These are phyloP conservation scores for Stevia rebaudiana DNA, from an alignment of 140 eudicot genomes.

Conservation along the genomic window DNA sequence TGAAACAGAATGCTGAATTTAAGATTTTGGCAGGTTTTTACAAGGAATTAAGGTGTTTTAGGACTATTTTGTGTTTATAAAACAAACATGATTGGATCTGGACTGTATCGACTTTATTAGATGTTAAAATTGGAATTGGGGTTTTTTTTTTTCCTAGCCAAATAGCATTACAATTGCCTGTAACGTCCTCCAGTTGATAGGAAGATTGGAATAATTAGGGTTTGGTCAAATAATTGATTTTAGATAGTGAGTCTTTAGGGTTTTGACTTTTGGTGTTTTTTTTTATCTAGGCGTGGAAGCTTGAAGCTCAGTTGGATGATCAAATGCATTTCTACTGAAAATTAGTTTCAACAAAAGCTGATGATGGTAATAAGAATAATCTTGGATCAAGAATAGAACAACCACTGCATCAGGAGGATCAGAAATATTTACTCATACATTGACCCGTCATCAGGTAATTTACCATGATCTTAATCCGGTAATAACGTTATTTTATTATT, in stretches of 20 bases:
- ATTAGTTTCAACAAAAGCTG: conserved; percentile 59
- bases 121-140: neutral
- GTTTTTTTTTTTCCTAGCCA: neutral
- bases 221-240: too few relatives aligned
- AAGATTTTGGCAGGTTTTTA: neutral
- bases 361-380: conserved; percentile 46
- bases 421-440: conserved; percentile 91
- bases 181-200: neutral
- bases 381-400: conserved; percentile 80
- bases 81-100: neutral
- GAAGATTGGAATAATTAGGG: neutral
- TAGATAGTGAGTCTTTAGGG: too few relatives aligned
- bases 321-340: conserved; percentile 88
- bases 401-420: conserved; percentile 89
- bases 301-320: conserved; percentile 97
- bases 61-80: conserved; percentile 8
- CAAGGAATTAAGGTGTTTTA: neutral
- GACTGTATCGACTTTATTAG: neutral
- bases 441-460: conserved; percentile 94
- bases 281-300: conserved; percentile 69
- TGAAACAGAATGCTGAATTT: neutral
- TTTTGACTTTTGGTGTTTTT: neutral
- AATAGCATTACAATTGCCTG: neutral
- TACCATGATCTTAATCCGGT: conserved; percentile 98
- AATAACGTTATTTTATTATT: conserved; percentile 1